Conservation (phyloP, 2,329 filamentous ascomycete species). For the Scedosporium dehoogii region DNA sequence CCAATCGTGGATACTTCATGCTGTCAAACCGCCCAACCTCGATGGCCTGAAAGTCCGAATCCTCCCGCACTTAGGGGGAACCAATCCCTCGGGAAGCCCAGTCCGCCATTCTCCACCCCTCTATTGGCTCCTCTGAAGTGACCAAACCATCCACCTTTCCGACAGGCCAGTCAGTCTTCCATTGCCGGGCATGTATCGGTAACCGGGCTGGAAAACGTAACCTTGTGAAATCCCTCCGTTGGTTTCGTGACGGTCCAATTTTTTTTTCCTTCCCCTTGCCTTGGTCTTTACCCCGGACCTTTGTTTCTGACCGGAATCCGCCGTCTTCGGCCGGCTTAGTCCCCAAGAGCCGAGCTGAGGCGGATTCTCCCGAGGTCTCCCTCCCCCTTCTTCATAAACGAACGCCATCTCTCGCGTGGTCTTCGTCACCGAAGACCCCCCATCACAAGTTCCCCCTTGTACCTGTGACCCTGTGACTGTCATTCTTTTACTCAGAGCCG, state of each 20-base stretch:
- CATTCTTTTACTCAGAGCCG: neutral
- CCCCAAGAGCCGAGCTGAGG: conserved; percentile 2
- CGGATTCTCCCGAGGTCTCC: conserved; percentile 1
- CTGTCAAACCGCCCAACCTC: neutral
- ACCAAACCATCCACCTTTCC: neutral
- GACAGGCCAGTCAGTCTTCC: neutral
- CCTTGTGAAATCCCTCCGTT: neutral
- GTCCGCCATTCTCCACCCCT: neutral
- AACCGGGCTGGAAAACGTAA: neutral
- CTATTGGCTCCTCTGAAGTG: neutral
- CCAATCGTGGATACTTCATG: neutral
- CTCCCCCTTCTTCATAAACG: neutral
- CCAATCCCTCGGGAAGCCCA: neutral
- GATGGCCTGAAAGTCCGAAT: neutral
- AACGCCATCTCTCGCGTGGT: no score
- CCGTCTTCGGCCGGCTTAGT: conserved; percentile 1
- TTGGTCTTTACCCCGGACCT: neutral
- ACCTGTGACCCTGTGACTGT: no score
- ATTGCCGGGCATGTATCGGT: neutral
- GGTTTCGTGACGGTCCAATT: neutral
- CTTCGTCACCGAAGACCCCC: no score
- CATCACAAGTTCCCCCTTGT: no score
- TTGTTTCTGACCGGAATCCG: conserved; percentile 2
- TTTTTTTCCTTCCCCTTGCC: neutral
- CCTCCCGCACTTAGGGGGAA: neutral